These are phyloP conservation scores for Fusarium robinianum DNA, from an alignment of 2,329 filamentous ascomycete genomes.

Conservation along the genomic window DNA sequence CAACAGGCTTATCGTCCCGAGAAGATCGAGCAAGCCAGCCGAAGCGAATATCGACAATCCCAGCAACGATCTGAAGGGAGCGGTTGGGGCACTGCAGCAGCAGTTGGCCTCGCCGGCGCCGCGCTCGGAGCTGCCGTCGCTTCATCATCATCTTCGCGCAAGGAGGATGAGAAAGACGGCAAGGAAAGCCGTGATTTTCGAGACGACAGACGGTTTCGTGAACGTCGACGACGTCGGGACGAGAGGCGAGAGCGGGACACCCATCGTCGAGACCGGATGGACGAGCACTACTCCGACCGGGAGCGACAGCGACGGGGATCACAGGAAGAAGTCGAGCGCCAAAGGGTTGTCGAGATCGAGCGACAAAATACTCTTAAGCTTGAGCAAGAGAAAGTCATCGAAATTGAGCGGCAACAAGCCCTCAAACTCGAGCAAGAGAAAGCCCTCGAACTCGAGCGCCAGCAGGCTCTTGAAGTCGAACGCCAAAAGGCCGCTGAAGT, in stretches of 20 bases:
- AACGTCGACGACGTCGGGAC: constrained; percentile 13
- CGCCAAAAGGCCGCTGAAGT: too few relatives aligned
- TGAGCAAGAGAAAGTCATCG: constrained; percentile 24
- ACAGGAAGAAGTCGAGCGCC: too few relatives aligned
- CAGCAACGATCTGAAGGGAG: constrained; percentile 45
- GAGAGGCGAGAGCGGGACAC: constrained; percentile 26
- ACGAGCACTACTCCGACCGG: constrained; percentile 23
- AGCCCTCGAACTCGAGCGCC: constrained; percentile 12
- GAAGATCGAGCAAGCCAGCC: constrained; percentile 45
- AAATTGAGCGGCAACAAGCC: constrained; percentile 22
- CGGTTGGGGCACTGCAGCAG: constrained; percentile 50
- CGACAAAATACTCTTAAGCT: too few relatives aligned
- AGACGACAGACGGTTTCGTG: constrained; percentile 29
- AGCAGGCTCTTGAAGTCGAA: too few relatives aligned
- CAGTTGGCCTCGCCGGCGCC: constrained; percentile 54
- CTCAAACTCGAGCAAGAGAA: constrained; percentile 17
- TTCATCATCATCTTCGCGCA: constrained; percentile 32
- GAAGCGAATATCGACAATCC: constrained; percentile 38
- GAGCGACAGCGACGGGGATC: constrained; percentile 26
- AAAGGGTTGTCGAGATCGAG: too few relatives aligned
- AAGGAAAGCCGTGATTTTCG: constrained; percentile 22
- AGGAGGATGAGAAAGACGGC: constrained; percentile 25
- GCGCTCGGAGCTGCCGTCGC: constrained; percentile 48
- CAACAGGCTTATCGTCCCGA: constrained; percentile 66
- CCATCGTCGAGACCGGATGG: constrained; percentile 21